These are phyloP conservation scores for Fusarium bactridioides DNA, from an alignment of 2,329 filamentous ascomycete genomes.

Conservation along the genomic window DNA sequence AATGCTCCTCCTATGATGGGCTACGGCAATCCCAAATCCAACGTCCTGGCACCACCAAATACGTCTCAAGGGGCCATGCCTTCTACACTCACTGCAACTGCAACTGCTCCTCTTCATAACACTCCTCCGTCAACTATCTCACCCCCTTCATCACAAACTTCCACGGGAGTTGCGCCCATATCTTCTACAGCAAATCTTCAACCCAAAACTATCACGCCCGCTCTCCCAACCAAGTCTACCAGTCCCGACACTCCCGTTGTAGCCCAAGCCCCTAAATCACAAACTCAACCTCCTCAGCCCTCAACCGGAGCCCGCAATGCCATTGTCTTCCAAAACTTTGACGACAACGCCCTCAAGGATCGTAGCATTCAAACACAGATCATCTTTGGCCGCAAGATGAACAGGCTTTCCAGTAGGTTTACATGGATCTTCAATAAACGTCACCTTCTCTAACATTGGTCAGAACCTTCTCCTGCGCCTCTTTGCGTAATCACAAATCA, in stretches of 20 bases:
- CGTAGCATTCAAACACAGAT: constrained; percentile 66
- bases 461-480: constrained; percentile 60
- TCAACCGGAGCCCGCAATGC: constrained; percentile 61
- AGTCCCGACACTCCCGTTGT: constrained; percentile 12
- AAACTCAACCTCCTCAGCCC: constrained; percentile 36
- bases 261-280: constrained; percentile 29
- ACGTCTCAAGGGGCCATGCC: constrained; percentile 44
- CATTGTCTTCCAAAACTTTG: constrained; percentile 68
- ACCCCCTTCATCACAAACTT: background rate
- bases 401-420: constrained; percentile 61
- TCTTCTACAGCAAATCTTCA: constrained; percentile 10
- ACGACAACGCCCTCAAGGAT: constrained; percentile 63
- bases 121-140: constrained; percentile 10
- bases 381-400: constrained; percentile 67
- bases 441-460: background rate
- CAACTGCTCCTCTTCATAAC: constrained; percentile 28
- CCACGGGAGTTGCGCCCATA: background rate
- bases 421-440: background rate
- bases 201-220: constrained; percentile 6
- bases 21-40: constrained; percentile 49
- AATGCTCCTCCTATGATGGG: constrained; percentile 40
- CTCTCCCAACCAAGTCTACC: constrained; percentile 5
- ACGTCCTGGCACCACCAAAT: constrained; percentile 56
- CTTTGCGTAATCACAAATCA: constrained; percentile 85
- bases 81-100: constrained; percentile 22